These are phyloP conservation scores for Metschnikowia anglica DNA, from an alignment of 805 yeast genomes.

Conservation along the genomic window DNA sequence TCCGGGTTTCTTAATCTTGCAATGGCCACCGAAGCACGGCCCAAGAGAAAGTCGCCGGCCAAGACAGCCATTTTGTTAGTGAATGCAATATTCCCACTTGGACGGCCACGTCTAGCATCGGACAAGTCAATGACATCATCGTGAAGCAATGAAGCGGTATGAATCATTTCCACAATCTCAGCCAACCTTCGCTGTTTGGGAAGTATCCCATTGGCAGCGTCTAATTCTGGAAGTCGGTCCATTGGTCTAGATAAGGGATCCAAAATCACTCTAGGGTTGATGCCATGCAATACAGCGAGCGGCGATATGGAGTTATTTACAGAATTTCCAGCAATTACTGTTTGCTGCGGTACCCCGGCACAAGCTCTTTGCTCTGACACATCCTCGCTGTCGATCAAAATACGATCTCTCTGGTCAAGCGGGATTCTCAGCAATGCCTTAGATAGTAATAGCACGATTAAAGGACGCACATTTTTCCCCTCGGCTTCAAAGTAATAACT, in stretches of 20 bases:
- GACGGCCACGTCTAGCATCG: constrained; percentile 85
- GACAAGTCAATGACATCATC: constrained; percentile 95
- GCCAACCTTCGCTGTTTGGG: constrained; percentile 96
- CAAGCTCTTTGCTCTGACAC: constrained; percentile 65
- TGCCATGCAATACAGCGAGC: constrained; percentile 79
- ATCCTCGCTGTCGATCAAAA: constrained; percentile 60
- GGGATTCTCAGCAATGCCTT: constrained; percentile 82
- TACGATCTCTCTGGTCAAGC: constrained; percentile 58
- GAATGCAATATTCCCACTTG: constrained; percentile 89
- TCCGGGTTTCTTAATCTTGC: constrained; percentile 94
- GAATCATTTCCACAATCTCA: constrained; percentile 97
- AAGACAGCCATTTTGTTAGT: constrained; percentile 96
- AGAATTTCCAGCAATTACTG: constrained; percentile 59
- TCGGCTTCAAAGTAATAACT: constrained; percentile 94
- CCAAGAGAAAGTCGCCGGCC: constrained; percentile 94
- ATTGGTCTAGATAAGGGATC: constrained; percentile 85
- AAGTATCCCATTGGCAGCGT: constrained; percentile 68
- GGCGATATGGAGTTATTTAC: constrained; percentile 73
- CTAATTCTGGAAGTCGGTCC: constrained; percentile 61
- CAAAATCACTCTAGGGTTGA: constrained; percentile 77
- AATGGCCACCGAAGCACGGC: constrained; percentile 94
- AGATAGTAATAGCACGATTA: constrained; percentile 78
- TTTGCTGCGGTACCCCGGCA: constrained; percentile 53
- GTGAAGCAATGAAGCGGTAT: constrained; percentile 91
- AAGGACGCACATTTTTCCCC: constrained; percentile 92